Evolutionary conservation across 768 basidiomycete genomes (phyloP), one percentile per base, ranked within the genome.

Genomic region (Psilocybe cyanescens): DNA sequence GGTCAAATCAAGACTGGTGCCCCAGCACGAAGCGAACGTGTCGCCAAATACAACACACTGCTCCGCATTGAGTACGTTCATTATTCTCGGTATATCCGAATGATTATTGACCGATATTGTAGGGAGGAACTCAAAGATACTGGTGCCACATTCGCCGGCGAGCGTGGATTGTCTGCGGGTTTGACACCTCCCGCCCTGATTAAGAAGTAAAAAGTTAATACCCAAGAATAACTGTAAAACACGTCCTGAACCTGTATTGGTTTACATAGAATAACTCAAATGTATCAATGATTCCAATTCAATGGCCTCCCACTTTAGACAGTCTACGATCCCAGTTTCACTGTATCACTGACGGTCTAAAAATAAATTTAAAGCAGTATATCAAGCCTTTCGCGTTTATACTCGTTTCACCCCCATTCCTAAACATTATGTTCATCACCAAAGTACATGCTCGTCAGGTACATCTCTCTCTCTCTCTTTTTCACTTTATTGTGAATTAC

Each of bases 1-100:
- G 95, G 95, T 65, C 91, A 97, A 79, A 97, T 98, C 85, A 99
- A 99, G 90, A 97, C 97, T 50, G 97, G 97, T 79, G 96, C 96
- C 46, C 97, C 96, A 37, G 95, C 94, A 63, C 86, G 96, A 65
- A 91, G 89, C 70, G 97, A 99, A 82, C 97, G 97, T 80, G 91
- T 98, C 30, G 94, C 94, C 71, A 96, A 96, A 79, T 94, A 95
- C 85, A 96, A 96, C 72, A 81, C 85, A 35, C 80, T 97, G 57
- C 83, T 97, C 73, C 92, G 95, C 69, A 96, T 96, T 64, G 92
- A 94, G 89, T 94, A 76, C 72, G 90, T 83, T 19, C 41, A 49
- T 41, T 33, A 14, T 47, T 24, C 31, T n/a, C 31, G 19, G 60
- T 58, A 44, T 14, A 14, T 8, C 12, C n/a, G 46, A 11, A 41